Evolutionary conservation across 2,329 filamentous ascomycete species (phyloP), one percentile per base, ranked within the genome.

Genomic region (Colletotrichum musae): DNA sequence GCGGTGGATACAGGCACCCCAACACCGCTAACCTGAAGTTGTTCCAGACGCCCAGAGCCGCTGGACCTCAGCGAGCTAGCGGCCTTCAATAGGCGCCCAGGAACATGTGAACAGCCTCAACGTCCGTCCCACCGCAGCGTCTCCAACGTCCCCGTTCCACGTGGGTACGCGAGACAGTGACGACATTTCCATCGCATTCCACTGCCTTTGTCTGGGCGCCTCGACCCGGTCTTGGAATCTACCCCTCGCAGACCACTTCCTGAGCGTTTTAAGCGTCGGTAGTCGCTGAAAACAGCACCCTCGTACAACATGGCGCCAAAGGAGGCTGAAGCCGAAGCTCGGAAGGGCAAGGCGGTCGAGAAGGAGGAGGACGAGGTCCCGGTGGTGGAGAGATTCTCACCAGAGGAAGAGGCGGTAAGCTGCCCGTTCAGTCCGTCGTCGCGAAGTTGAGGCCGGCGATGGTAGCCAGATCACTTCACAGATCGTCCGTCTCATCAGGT

Each of bases 391-490:
- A 81, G 74, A 64, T 88, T 89, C 73, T 77, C 87, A 1, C 84
- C 87, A 2, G 86, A 89, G 64, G 86, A 90, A 75, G 88, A 90
- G 81, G 83, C 84, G 73, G 87, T 86, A 82, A 76, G 85, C 79
- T 16, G 16, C 24, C n/a, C 24, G n/a, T 36, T n/a, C 24, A 2
- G 6, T 50, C 15, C 16, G 10, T n/a, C 28, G 6, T 52, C 45
- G 7, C 24, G n/a, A 4, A 21, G 32, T 4, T 12, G 7, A 36
- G 32, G 7, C 2, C 32, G 32, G 10, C 7, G 32, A 10, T 10
- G 10, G 10, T 36, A 10, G 32, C 5, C 32, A 36, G 21, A 6
- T 28, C 18, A 50, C 10, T 13, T 12, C 32, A 36, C 9, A 1
- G 9, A 36, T 36, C 7, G 9, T 2, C 32, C 32, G 18, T 21